These are phyloP conservation scores for Protomyces inouyei DNA, from an alignment of 1,139 yeast genomes.

Conservation along the genomic window DNA sequence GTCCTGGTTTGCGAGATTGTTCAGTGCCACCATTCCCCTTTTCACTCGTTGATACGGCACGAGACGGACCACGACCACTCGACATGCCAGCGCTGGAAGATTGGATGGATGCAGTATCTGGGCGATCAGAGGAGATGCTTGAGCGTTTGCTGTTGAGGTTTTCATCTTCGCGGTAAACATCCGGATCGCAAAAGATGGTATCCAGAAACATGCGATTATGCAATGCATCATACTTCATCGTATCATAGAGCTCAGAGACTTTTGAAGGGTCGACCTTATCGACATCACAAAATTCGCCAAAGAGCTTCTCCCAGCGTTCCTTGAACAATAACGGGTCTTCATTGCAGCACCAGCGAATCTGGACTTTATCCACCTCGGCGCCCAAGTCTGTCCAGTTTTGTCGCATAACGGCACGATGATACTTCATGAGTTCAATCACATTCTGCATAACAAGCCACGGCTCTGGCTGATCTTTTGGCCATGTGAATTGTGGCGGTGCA, in stretches of 20 bases:
- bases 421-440: conserved; percentile 93
- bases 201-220: conserved; percentile 89
- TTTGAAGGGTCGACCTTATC: conserved; percentile 98
- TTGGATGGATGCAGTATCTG: conserved; percentile 11
- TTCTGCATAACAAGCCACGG: conserved; percentile 90
- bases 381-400: conserved; percentile 57
- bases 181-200: conserved; percentile 71
- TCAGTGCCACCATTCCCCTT: conserved; percentile 5
- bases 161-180: conserved; percentile 34
- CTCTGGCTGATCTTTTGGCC: conserved; percentile 99
- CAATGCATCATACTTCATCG: conserved; percentile 96
- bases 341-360: conserved; percentile 89
- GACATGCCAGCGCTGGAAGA: conserved; percentile 6
- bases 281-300: conserved; percentile 83
- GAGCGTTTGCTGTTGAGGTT: conserved; percentile 14
- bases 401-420: conserved; percentile 78
- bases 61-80: conserved; percentile 1
- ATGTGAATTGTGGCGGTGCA: conserved; percentile 97
- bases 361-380: conserved; percentile 64
- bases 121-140: conserved; percentile 12
- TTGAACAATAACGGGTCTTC: conserved; percentile 86
- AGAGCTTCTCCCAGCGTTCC: conserved; percentile 96
- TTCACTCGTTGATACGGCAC: conserved; percentile 1
- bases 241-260: conserved; percentile 91
- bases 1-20: conserved; percentile 27